Evolutionary conservation across 1,284 basidiomycete species (phyloP).

Genomic region (Pyrrhoderma lamaoense): DNA sequence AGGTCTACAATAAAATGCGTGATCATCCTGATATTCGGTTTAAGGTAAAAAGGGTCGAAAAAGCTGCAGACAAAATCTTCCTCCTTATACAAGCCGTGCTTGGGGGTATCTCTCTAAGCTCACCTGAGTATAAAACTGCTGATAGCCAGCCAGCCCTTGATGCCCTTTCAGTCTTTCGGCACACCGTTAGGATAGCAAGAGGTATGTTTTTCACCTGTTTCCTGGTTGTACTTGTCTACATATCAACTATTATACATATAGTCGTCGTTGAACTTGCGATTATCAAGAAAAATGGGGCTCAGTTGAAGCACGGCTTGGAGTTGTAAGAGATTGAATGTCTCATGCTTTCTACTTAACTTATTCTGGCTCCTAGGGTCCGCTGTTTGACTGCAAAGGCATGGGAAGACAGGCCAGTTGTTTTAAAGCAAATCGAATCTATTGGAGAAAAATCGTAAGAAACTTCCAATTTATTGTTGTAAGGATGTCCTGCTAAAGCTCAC

Average conservation of each 20-base stretch:
- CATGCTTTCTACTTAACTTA: conserved; percentile 13
- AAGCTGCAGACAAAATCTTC: conserved; percentile 63
- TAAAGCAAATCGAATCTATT: conserved; percentile 74
- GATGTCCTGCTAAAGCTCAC: not conserved
- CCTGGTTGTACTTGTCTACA: too few species aligned
- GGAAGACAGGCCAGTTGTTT: conserved; percentile 75
- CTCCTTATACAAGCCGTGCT: conserved; percentile 73
- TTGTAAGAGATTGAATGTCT: conserved; percentile 39
- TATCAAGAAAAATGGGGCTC: conserved; percentile 49
- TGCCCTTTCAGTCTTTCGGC: conserved; percentile 57
- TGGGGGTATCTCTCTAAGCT: conserved; percentile 60
- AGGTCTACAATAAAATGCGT: conserved; percentile 60
- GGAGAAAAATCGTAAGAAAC: conserved; percentile 75
- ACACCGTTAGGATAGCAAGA: conserved; percentile 57
- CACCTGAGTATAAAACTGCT: conserved; percentile 54
- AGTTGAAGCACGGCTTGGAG: conserved; percentile 65
- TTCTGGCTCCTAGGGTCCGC: conserved; percentile 41
- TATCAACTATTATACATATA: too few species aligned
- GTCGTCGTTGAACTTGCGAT: conserved; percentile 68
- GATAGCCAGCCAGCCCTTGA: conserved; percentile 70
- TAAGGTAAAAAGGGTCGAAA: conserved; percentile 58
- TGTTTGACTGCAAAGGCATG: conserved; percentile 74
- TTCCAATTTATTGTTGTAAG: not conserved
- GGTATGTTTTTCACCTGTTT: conserved; percentile 34
- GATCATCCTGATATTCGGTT: conserved; percentile 68